Percentiles rank a stretch among this genome's conserved stretches.
Conservation (phyloP, 2,329 filamentous ascomycete species). For the Tricladium varicosporioides region DNA sequence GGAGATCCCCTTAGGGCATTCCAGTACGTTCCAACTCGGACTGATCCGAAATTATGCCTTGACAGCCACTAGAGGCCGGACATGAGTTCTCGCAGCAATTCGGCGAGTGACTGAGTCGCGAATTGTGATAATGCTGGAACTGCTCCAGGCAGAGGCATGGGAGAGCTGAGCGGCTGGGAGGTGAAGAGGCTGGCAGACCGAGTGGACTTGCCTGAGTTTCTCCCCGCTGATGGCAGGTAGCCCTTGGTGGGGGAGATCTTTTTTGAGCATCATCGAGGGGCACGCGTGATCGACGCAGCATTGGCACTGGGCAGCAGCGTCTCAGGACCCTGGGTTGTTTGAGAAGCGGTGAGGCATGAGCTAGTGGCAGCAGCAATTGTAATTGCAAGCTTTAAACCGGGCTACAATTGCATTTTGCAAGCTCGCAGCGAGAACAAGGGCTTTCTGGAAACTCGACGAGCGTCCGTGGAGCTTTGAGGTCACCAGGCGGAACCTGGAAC, state of each 20-base stretch:
- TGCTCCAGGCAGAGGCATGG: neutral
- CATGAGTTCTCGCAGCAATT: neutral
- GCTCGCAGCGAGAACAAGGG: neutral
- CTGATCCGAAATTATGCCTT: conserved; percentile 32
- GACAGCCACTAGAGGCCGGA: conserved; percentile 6
- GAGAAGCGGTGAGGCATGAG: conserved; percentile 31
- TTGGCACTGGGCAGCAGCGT: conserved; percentile 18
- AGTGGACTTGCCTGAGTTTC: no score
- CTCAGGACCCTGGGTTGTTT: conserved; percentile 29
- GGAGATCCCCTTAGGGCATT: conserved; percentile 7
- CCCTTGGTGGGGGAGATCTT: conserved; percentile 5
- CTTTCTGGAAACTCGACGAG: neutral
- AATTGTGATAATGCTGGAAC: neutral
- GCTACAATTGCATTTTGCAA: no score
- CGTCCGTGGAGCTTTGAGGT: neutral
- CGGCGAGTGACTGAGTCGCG: neutral
- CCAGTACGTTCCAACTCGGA: conserved; percentile 12
- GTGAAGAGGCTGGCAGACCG: no score
- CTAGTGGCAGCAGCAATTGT: neutral
- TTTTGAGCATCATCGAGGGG: conserved; percentile 2
- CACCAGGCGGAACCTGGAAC: neutral
- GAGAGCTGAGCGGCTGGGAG: no score
- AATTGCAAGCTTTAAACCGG: neutral
- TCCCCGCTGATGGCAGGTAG: neutral
- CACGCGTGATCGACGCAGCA: conserved; percentile 19